These are phyloP conservation scores for Spongospora subterranea DNA, from an alignment of 208 protist species.

Conservation along the genomic window DNA sequence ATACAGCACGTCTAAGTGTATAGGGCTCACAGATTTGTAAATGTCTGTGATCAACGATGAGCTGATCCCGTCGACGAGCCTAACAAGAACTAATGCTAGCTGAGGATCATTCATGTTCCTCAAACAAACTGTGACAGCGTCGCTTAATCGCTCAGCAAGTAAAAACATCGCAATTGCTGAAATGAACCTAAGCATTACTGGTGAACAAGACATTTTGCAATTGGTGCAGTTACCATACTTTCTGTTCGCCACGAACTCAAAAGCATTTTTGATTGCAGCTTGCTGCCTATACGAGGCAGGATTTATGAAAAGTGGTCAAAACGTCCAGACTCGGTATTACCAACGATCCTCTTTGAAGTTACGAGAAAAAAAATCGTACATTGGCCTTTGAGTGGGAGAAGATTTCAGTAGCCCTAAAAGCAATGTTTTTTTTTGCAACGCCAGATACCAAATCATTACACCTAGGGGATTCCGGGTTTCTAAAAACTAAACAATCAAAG, in stretches of 20 bases:
- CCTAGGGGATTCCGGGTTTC: neutral
- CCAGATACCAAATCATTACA: slow-evolving; percentile 21
- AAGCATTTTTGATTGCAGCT: slow-evolving; percentile 33
- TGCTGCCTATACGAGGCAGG: neutral
- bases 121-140: slow-evolving; percentile 37
- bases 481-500: neutral
- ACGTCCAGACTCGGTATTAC: neutral
- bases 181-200: neutral
- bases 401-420: slow-evolving; percentile 36
- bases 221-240: slow-evolving; percentile 31
- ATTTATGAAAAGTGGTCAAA: neutral
- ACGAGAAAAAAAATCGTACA: slow-evolving; percentile 17
- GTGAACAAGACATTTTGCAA: neutral
- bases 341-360: neutral
- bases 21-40: neutral
- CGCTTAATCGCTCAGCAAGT: neutral
- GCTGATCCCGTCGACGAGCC: neutral
- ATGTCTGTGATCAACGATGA: slow-evolving; percentile 10
- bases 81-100: slow-evolving; percentile 1
- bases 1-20: neutral
- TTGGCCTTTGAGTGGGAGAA: neutral
- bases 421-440: slow-evolving; percentile 22
- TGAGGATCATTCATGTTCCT: slow-evolving; percentile 24
- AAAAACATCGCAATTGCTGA: slow-evolving; percentile 45
- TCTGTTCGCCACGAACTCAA: slow-evolving; percentile 10